Conservation (phyloP, 148 eudicot species). For the Dysphania ambrosioides region DNA sequence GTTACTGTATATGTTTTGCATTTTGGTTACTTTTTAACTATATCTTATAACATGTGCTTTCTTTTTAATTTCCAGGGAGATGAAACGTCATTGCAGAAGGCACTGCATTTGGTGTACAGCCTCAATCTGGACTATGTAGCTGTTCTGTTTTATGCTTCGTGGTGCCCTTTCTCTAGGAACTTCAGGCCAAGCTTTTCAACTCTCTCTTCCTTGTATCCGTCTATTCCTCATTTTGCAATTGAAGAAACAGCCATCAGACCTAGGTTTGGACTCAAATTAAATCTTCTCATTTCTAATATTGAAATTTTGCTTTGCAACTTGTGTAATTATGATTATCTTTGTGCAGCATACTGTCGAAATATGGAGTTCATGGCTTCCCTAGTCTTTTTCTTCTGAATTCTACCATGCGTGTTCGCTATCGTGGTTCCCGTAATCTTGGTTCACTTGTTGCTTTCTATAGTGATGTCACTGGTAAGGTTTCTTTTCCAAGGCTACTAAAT, state of each 20-base stretch:
- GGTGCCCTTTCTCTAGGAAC: conserved; percentile 88
- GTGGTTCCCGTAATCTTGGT: conserved; percentile 69
- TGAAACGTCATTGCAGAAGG: conserved; percentile 75
- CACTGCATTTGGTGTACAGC: conserved; percentile 51
- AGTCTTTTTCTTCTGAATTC: conserved; percentile 77
- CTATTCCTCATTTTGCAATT: conserved; percentile 81
- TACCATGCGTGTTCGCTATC: conserved; percentile 76
- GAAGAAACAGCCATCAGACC: conserved; percentile 82
- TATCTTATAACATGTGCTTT: conserved; percentile 12
- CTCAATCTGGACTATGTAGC: conserved; percentile 59
- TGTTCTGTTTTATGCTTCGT: conserved; percentile 88
- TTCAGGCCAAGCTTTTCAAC: conserved; percentile 69
- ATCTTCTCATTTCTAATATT: neutral
- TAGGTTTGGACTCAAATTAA: conserved; percentile 48
- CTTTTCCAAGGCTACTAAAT: neutral
- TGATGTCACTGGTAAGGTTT: conserved; percentile 60
- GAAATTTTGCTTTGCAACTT: neutral
- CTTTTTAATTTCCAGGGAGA: conserved; percentile 57
- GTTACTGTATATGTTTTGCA: neutral
- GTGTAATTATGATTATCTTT: conserved; percentile 15
- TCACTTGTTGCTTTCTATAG: conserved; percentile 73
- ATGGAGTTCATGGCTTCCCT: conserved; percentile 95
- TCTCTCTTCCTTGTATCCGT: conserved; percentile 71
- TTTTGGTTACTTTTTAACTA: neutral
- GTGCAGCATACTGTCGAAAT: conserved; percentile 81